Percentiles rank a stretch among this genome's conserved stretches.
phyloP scores from a whole-genome alignment of 2,329 filamentous ascomycete species.

The Penicillium italicum region DNA sequence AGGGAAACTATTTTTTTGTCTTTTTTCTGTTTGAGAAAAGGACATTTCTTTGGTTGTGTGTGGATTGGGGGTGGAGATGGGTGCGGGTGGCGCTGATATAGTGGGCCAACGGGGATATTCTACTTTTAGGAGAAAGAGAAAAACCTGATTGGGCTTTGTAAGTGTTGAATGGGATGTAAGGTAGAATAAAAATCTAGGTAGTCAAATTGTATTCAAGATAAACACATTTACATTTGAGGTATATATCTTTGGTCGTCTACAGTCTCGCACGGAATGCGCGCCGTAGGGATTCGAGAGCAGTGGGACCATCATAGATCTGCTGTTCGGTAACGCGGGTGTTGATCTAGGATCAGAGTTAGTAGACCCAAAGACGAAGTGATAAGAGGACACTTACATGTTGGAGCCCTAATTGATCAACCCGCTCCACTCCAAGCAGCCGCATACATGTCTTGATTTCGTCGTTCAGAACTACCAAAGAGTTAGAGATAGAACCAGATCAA shows the following conservation, averaged over 20 bases:
- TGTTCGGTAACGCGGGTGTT: conserved; percentile 77
- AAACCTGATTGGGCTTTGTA: no score
- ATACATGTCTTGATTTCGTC: conserved; percentile 26
- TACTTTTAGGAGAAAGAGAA: background rate
- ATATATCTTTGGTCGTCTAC: conserved; percentile 22
- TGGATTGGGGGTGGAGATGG: background rate
- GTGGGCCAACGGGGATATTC: background rate
- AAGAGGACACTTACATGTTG: conserved; percentile 18
- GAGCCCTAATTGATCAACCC: conserved; percentile 20
- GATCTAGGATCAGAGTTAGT: conserved; percentile 52
- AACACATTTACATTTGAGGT: background rate
- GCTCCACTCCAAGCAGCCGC: conserved; percentile 24
- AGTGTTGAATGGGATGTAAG: background rate
- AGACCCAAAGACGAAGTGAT: background rate
- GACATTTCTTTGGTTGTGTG: background rate
- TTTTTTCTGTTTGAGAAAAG: background rate
- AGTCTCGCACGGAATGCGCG: conserved; percentile 50
- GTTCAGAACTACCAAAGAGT: conserved; percentile 15
- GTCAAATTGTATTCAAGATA: background rate
- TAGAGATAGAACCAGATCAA: background rate
- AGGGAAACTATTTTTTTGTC: conserved; percentile 7
- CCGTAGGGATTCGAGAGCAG: conserved; percentile 57
- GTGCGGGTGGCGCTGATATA: background rate
- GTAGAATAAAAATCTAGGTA: background rate
- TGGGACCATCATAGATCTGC: conserved; percentile 79